A percentile compares a stretch with the other conserved stretches of the same genome.
Conservation (phyloP, 2,329 filamentous ascomycete genomes). For the Curvularia sp. region DNA sequence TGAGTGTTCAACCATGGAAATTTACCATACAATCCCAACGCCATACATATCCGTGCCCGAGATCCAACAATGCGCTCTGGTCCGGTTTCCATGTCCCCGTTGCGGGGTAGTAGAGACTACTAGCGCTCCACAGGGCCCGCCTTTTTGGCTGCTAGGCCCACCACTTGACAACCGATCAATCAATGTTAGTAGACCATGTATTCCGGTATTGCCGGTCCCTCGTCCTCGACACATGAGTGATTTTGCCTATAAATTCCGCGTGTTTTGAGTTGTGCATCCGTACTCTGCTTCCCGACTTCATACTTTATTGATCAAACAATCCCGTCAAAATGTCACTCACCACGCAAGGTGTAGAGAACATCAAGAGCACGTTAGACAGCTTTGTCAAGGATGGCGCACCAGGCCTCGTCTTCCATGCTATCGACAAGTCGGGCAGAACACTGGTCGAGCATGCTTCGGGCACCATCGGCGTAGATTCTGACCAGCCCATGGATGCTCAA, state of each 20-base stretch:
- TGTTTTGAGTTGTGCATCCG: not conserved
- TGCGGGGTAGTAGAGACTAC: conserved; percentile 9
- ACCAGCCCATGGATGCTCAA: conserved; percentile 65
- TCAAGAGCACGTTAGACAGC: conserved; percentile 49
- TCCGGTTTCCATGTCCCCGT: not conserved
- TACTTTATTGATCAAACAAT: not conserved
- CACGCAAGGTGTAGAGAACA: conserved; percentile 36
- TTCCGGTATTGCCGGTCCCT: not conserved
- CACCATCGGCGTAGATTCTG: conserved; percentile 48
- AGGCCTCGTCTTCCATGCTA: conserved; percentile 56
- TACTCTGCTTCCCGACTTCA: not conserved
- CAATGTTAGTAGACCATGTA: not conserved
- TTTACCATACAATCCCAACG: not conserved
- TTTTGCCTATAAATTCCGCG: not conserved
- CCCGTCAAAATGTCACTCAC: conserved; percentile 41
- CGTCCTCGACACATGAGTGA: not conserved
- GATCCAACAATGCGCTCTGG: not conserved
- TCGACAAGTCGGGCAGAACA: conserved; percentile 55
- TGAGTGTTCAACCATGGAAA: not conserved
- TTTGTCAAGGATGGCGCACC: conserved; percentile 48
- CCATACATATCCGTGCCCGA: not conserved
- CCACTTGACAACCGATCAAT: not conserved
- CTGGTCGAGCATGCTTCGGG: conserved; percentile 55
- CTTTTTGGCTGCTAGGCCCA: not conserved
- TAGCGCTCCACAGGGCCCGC: not conserved